Conservation (phyloP, 768 basidiomycete species). For the Tylopilus sp. region DNA sequence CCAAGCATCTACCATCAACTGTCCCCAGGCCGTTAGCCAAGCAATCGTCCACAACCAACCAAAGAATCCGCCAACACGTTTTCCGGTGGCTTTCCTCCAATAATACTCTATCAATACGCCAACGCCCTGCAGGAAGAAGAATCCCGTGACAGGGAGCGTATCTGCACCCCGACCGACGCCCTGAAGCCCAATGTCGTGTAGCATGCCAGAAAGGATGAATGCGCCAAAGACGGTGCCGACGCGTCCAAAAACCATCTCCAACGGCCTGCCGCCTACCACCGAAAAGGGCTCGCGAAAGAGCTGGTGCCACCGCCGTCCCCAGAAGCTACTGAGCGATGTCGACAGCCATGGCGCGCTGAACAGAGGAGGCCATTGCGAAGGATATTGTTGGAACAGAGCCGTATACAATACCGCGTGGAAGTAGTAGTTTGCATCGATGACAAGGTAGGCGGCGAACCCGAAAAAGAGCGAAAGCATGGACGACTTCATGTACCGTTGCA, state of each 20-base stretch:
- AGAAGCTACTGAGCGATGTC: slow-evolving; percentile 59
- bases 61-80: slow-evolving; percentile 41
- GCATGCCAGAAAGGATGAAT: slow-evolving; percentile 55
- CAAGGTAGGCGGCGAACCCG: slow-evolving; percentile 43
- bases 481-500: slow-evolving; percentile 40
- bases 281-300: slow-evolving; percentile 58
- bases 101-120: slow-evolving; percentile 47
- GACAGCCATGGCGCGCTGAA: slow-evolving; percentile 56
- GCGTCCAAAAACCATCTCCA: slow-evolving; percentile 43
- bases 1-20: slow-evolving; percentile 45
- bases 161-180: slow-evolving; percentile 56
- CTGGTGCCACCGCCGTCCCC: slow-evolving; percentile 70
- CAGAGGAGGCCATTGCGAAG: slow-evolving; percentile 59
- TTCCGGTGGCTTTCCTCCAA: slow-evolving; percentile 45
- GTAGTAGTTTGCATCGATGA: slow-evolving; percentile 44
- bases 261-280: slow-evolving; percentile 43
- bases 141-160: slow-evolving; percentile 39
- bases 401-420: slow-evolving; percentile 42
- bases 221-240: slow-evolving; percentile 50
- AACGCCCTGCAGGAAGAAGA: slow-evolving; percentile 56
- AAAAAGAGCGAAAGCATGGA: slow-evolving; percentile 39
- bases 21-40: slow-evolving; percentile 49
- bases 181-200: slow-evolving; percentile 58
- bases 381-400: slow-evolving; percentile 44
- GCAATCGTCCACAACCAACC: slow-evolving; percentile 51